Base-by-base conservation (phyloP, 2,329 filamentous ascomycete genomes). In the Nigrospora osmanthi region DNA sequence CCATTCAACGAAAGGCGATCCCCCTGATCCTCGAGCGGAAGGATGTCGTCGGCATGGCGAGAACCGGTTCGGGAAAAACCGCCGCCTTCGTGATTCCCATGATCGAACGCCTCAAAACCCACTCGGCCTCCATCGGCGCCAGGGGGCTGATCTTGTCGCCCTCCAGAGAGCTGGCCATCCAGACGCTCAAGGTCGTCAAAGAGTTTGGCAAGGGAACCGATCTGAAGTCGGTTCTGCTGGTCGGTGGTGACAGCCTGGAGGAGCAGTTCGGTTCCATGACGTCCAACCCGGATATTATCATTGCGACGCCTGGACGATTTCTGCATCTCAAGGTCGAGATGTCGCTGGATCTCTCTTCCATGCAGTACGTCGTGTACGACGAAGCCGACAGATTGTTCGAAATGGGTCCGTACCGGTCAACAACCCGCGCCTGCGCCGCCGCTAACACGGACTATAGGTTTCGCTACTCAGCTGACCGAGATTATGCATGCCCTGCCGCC, bases 31-130 rank as follows among this genome's bases (percentile, higher is more conserved):
- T 97, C 55, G 87, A 94, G 49, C 80, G 85, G 44, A 87, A 89
- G 67, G 93, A 98, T 75, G 87, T 97, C n/a, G 91, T 98, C 19
- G 94, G 90, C 53, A 98, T 98, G 93, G 93, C 93, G 9, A 78
- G 94, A 53, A 98, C 94, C n/a, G 93, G 93, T 62, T 97, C 90
- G 16, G 93, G 93, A 70, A 98, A 98, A 72, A 98, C 94, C 1
- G 93, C 90, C 1, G 93, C 93, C 17, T 98, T 98, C 64, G 89
- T 97, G 23, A 94, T 98, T 52, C 93, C 93, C 37, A 95, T 98
- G 91, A 89, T 98, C 49, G 89, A 98, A 70, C 87, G 85, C 53
- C 72, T 98, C 49, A 94, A 90, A 65, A 78, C 81, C 19, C 94
- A 98, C 64, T 95, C 87, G 59, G 83, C 83, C 30, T 85, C 85